Conservation (phyloP, 2,329 filamentous ascomycete species). For the Fusarium illudens region DNA sequence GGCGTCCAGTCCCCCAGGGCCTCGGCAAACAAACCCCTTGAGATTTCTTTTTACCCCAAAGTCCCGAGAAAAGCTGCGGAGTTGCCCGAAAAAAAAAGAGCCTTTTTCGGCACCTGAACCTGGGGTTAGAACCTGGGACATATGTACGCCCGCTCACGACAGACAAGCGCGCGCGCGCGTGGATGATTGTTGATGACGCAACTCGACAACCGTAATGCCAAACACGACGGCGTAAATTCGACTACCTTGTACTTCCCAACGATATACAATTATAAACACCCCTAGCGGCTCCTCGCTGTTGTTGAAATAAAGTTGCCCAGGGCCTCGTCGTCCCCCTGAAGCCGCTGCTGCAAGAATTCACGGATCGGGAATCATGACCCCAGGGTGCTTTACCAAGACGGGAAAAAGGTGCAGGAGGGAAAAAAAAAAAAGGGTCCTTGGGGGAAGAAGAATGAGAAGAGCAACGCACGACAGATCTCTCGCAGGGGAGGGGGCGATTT, state of each 20-base stretch:
- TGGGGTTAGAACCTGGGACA: neutral
- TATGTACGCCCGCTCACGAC: too few relatives aligned
- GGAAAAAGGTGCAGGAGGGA: conserved; percentile 4
- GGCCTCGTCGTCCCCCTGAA: conserved; percentile 14
- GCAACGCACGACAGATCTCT: conserved; percentile 18
- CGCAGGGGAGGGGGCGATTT: conserved; percentile 6
- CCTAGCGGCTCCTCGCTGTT: neutral
- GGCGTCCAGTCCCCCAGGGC: neutral
- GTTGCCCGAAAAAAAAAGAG: neutral
- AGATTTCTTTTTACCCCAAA: neutral
- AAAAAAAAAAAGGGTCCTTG: neutral
- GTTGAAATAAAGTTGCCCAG: conserved; percentile 34
- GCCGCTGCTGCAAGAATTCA: conserved; percentile 34
- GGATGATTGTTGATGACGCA: too few relatives aligned
- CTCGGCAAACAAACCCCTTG: neutral
- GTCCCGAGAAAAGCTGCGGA: neutral
- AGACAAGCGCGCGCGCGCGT: too few relatives aligned
- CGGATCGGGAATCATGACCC: conserved; percentile 26
- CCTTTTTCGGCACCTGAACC: neutral
- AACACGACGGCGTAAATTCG: neutral
- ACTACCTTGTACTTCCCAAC: too few relatives aligned
- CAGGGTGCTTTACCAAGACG: conserved; percentile 10
- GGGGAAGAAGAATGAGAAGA: neutral
- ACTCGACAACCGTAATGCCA: neutral
- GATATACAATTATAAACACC: neutral